Base-by-base conservation (phyloP, 2,329 filamentous ascomycete genomes). In the Westerdykella ornata region DNA sequence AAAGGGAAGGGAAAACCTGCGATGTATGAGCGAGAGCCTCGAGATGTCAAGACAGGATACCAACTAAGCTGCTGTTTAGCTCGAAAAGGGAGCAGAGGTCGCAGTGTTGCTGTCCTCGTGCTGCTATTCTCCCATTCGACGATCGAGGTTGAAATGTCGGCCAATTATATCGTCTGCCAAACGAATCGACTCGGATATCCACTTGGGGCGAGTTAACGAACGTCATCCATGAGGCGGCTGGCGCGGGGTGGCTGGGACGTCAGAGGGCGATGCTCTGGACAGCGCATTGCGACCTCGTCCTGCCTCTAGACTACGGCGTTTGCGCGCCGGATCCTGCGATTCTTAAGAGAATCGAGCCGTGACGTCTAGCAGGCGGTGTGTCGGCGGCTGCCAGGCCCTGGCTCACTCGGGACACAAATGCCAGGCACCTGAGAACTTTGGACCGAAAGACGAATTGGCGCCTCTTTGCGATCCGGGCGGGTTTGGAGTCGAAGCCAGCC, bases 281-380 rank as follows among this genome's bases (percentile, higher is more conserved):
- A 64, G 59, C 57, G 61, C 63, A 66, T 66, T 51, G 59, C 62
- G 61, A 63, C 52, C 48, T 56, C 51, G 40, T 57, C 51, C 54
- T 55, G 51, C 57, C 57, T 56, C 53, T 40, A n/a, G n/a, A n/a
- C n/a, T n/a, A 4, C 22, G 45, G 44, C 49, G 43, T 48, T 53
- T 46, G 47, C 51, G 55, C 53, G 56, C 52, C 54, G 52, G 53
- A 51, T 50, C 39, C 46, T 51, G 56, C 52, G 54, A 62, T 51
- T 52, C 52, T 57, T 60, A 60, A 57, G n/a, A 46, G 38, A 55
- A n/a, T 33, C 30, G 30, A 34, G 49, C 51, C 47, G 53, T 52
- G 53, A 61, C 52, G 59, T 54, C 43, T 52, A 51, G 53, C 56
- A 63, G 62, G 63, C 63, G 63, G 63, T 66, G 63, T 60, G 52